phyloP scores from a whole-genome alignment of 2,329 filamentous ascomycete species.

The Dothistroma septosporum region DNA sequence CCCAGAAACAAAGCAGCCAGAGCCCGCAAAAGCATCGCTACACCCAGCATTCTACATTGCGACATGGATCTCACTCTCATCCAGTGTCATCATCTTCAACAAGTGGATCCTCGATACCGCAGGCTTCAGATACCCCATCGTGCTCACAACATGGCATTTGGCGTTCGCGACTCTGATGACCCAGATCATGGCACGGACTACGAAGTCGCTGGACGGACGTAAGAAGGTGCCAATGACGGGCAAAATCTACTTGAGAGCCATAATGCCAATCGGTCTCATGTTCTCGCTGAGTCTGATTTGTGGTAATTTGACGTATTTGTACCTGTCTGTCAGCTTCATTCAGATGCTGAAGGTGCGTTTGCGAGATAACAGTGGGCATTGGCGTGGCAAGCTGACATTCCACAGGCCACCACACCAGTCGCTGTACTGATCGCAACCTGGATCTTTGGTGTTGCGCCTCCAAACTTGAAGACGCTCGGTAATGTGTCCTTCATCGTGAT shows the following conservation, averaged over 20 bases:
- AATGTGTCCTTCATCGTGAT: conserved; percentile 95
- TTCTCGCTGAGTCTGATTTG: conserved; percentile 96
- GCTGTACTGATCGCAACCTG: conserved; percentile 87
- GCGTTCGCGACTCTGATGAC: conserved; percentile 91
- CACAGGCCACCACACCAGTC: conserved; percentile 84
- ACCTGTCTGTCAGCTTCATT: conserved; percentile 93
- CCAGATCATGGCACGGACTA: conserved; percentile 86
- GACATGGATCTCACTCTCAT: conserved; percentile 87
- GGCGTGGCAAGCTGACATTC: conserved; percentile 8
- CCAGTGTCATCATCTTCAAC: conserved; percentile 97
- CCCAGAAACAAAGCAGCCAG: conserved; percentile 60
- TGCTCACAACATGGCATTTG: conserved; percentile 95
- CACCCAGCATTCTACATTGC: conserved; percentile 83
- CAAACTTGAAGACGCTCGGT: conserved; percentile 79
- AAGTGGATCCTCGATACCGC: conserved; percentile 91
- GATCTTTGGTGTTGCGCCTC: conserved; percentile 76
- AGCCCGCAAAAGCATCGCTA: conserved; percentile 60
- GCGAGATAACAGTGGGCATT: neutral
- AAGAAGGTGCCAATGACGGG: conserved; percentile 98
- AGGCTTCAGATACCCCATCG: conserved; percentile 69
- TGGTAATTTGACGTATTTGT: conserved; percentile 92
- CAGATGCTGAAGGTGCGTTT: conserved; percentile 87
- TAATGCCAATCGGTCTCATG: conserved; percentile 91
- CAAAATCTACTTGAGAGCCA: conserved; percentile 84
- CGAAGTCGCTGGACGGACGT: conserved; percentile 82